Evolutionary conservation across 148 eudicot genomes (phyloP), one percentile per base, ranked within the genome.

Genomic region (Bassia scoparia): DNA sequence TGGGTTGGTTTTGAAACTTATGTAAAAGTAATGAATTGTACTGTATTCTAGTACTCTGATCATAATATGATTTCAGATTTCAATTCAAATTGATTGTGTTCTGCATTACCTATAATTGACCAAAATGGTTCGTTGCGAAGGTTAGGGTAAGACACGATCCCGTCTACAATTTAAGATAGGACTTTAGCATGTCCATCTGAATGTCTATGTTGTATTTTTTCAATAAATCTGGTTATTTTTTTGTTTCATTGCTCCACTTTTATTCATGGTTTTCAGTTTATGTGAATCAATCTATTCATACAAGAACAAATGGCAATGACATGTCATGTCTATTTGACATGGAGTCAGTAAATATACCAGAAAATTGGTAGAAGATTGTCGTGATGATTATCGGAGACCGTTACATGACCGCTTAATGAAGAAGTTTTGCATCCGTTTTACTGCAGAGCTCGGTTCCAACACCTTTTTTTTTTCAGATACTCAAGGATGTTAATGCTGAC

Each of bases 361-460:
- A 67, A 84, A n/a, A n/a, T n/a, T 95, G 78, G 92, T 91, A 69
- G 98, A 95, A 78, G 98, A 89, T 71, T 95, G 98, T 75, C 88
- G 97, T 78, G 91, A 97, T 86, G 97, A 88, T 81, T 95, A 95
- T 74, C n/a, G n/a, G 97, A 89, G 76, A 95, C 97, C 0, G 97
- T 91, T 34, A 90, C n/a, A 88, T 73, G 79, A 73, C 68, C 80
- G n/a, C n/a, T 95, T 74, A 91, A 95, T 76, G 81, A 73, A 31
- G 91, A 87, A 76, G 98, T 88, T 49, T 79, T 95, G 72, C 76
- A 95, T 79, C 98, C 98, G n/a, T n/a, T 77, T 81, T 89, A 82
- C 91, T 95, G 35, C 96, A 91, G 87, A 87, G 88, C 71, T 93
- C 91, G 68, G 97, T 91, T n/a, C 81, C 82, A 20, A 95, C 91